These are phyloP conservation scores for Coemansia sp. DNA, from an alignment of 192 early-diverging fungal species.

Conservation along the genomic window DNA sequence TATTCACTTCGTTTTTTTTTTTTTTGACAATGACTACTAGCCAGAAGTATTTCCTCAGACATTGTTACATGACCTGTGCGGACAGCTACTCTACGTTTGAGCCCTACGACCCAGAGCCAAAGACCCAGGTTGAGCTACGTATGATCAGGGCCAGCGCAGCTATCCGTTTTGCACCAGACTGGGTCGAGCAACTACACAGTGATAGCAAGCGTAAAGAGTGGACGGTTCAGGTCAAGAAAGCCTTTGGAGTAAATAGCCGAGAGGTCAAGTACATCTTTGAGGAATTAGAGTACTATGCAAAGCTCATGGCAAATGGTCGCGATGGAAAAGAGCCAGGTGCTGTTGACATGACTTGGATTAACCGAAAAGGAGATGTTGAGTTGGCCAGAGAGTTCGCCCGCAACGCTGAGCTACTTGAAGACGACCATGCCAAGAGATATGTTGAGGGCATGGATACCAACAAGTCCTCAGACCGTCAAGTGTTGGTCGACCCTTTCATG, in stretches of 20 bases:
- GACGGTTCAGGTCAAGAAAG: background rate
- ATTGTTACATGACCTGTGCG: background rate
- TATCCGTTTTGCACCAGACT: background rate
- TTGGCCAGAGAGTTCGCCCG: background rate
- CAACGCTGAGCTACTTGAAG: slow-evolving; percentile 4
- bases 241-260: background rate
- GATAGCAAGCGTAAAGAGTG: background rate
- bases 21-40: background rate
- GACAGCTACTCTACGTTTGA: background rate
- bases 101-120: background rate
- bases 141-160: slow-evolving; percentile 1
- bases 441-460: background rate
- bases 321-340: background rate
- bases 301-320: background rate
- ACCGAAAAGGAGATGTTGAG: background rate
- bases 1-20: background rate
- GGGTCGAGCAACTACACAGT: background rate
- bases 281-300: slow-evolving; percentile 1
- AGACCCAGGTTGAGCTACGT: background rate
- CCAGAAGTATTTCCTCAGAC: background rate
- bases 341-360: slow-evolving; percentile 14
- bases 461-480: background rate
- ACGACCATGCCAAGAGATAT: background rate
- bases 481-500: background rate
- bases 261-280: background rate